Base-by-base conservation (phyloP, 2,329 filamentous ascomycete genomes). In the Arthrocladium fulminans region DNA sequence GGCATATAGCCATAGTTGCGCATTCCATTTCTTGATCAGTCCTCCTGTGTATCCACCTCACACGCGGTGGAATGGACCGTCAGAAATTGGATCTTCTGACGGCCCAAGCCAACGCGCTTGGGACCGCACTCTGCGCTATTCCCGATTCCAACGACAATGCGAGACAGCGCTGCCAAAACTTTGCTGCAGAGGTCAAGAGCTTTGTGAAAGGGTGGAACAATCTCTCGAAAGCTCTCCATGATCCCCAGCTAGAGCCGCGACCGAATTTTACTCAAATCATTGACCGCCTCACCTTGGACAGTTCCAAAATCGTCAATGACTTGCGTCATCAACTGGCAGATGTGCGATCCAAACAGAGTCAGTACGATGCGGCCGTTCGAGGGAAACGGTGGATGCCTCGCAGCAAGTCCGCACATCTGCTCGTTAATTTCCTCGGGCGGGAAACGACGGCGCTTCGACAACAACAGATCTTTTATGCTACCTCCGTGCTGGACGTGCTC, bases 121-220 rank as follows among this genome's bases (percentile, higher is more conserved):
- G 15, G 25, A 38, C 44, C 3, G 34, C 30, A 17, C 23, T 47
- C 8, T n/a, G 15, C 13, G 44, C 24, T 4, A 35, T 38, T n/a
- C n/a, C 22, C 12, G 44, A 47, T 17, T 37, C 44, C 9, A 38
- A 47, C 34, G 44, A 27, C 9, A 38, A 27, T 20, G 44, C 34
- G n/a, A 38, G 32, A 17, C 44, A 47, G n/a, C 44, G 23, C 8
- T 47, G 44, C 20, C 30, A 25, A 6, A 39, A 37, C n/a, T 38
- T 47, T 25, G 44, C 44, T 39, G 34, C 34, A 3, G 44, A 47
- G 20, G 20, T 47, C 20, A 38, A 39, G 29, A n/a, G 22, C 15
- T 38, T 47, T 17, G 44, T 47, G n/a, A 37, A 47, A 47, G 44
- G 29, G 20, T 47, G 44, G 44, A 39, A 23, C 32, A 47, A 47